A percentile compares a stretch with the other conserved stretches of the same genome.
Conservation (phyloP, 2,329 filamentous ascomycete species). For the Colletotrichum tabaci region DNA sequence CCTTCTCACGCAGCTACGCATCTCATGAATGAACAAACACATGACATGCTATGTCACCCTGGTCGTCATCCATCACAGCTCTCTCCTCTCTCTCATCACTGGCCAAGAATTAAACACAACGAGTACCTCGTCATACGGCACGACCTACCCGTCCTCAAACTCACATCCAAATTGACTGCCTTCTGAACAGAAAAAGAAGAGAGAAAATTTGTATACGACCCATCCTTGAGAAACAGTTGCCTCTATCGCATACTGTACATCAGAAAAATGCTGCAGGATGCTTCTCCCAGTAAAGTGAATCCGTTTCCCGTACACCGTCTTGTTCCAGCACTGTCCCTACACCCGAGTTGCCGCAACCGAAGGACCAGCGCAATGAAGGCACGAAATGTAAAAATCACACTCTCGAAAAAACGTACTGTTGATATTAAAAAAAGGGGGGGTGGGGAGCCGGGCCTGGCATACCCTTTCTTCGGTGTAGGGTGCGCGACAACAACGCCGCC, state of each 20-base stretch:
- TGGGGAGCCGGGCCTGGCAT: slow-evolving; percentile 32
- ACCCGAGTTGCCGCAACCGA: slow-evolving; percentile 39
- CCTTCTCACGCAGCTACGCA: not conserved
- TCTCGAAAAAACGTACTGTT: slow-evolving; percentile 37
- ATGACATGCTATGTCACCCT: not conserved
- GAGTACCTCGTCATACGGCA: not conserved
- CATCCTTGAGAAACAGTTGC: slow-evolving; percentile 40
- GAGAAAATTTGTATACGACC: slow-evolving; percentile 9
- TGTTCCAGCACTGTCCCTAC: slow-evolving; percentile 40
- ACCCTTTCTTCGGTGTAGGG: slow-evolving; percentile 35
- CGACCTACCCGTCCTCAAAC: not conserved
- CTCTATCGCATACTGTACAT: slow-evolving; percentile 44
- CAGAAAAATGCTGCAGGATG: slow-evolving; percentile 43
- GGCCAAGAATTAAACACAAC: not conserved
- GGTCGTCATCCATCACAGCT: not conserved
- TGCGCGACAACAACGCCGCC: slow-evolving; percentile 37
- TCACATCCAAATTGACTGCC: not conserved
- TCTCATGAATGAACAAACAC: not conserved
- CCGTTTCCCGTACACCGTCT: slow-evolving; percentile 42
- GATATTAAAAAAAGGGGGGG: slow-evolving; percentile 38
- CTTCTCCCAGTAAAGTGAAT: slow-evolving; percentile 38
- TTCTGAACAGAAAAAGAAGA: not conserved
- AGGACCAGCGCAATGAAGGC: slow-evolving; percentile 41
- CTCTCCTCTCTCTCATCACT: not conserved
- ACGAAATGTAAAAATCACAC: slow-evolving; percentile 38